A percentile compares a stretch with the other conserved stretches of the same genome.
Evolutionary conservation across 805 yeast species (phyloP).

Genomic region (Wickerhamia fluorescens): DNA sequence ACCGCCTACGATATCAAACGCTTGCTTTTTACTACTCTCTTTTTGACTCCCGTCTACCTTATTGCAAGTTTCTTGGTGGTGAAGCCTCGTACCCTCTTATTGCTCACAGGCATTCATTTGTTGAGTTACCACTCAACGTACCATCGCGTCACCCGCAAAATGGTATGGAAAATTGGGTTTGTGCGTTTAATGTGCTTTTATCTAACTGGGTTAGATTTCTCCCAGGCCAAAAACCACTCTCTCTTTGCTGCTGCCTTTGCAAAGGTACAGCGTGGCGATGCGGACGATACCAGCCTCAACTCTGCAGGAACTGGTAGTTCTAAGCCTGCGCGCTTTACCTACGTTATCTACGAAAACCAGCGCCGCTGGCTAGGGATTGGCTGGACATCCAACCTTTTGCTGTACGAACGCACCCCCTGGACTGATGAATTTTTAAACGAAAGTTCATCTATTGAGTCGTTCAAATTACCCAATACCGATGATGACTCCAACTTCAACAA

Average conservation of each 20-base stretch:
- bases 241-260: conserved; percentile 51
- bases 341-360: conserved; percentile 89
- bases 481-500: conserved; percentile 28
- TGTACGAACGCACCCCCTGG: conserved; percentile 95
- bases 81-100: conserved; percentile 60
- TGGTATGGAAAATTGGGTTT: conserved; percentile 76
- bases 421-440: conserved; percentile 93
- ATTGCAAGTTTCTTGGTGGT: conserved; percentile 59
- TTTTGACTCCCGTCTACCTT: conserved; percentile 80
- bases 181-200: conserved; percentile 71
- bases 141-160: conserved; percentile 73
- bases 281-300: conserved; percentile 12
- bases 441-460: conserved; percentile 65
- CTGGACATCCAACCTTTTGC: conserved; percentile 87
- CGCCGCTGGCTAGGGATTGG: conserved; percentile 97
- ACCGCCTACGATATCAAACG: conserved; percentile 75
- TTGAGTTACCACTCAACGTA: conserved; percentile 84
- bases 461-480: conserved; percentile 67
- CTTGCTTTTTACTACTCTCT: conserved; percentile 73
- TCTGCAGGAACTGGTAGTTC: conserved; percentile 16
- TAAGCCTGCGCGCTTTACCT: conserved; percentile 72
- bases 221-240: conserved; percentile 35
- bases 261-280: conserved; percentile 37
- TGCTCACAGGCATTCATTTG: conserved; percentile 51
- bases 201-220: conserved; percentile 80